These are phyloP conservation scores for Rhizopus microsporus DNA, from an alignment of 371 early-diverging fungal species.

Conservation along the genomic window DNA sequence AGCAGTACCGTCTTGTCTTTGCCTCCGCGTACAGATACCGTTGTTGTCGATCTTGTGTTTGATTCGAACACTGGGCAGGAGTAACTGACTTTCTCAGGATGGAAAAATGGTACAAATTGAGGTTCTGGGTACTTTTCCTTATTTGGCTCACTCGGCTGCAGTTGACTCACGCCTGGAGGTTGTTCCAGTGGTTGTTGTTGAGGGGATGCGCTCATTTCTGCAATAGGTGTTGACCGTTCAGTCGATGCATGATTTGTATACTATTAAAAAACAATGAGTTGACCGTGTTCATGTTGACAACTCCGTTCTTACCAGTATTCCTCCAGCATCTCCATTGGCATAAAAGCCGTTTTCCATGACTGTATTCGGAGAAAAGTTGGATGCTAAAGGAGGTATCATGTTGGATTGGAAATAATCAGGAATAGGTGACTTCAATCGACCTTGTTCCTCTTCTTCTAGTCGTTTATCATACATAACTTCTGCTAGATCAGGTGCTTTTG, in stretches of 20 bases:
- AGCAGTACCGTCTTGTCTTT: constrained; percentile 35
- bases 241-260: constrained; percentile 24
- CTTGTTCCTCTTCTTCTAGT: constrained; percentile 2
- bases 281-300: constrained; percentile 7
- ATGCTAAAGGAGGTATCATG: constrained; percentile 7
- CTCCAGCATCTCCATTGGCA: neutral
- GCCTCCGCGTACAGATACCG: constrained; percentile 11
- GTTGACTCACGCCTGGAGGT: constrained; percentile 14
- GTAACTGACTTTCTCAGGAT: constrained; percentile 21
- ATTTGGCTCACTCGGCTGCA: constrained; percentile 21
- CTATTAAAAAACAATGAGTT: constrained; percentile 4
- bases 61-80: constrained; percentile 19
- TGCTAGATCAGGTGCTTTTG: constrained; percentile 1
- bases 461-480: neutral
- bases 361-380: neutral
- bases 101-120: constrained; percentile 21
- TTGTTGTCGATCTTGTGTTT: constrained; percentile 8
- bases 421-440: constrained; percentile 1
- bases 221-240: constrained; percentile 23
- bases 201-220: constrained; percentile 13
- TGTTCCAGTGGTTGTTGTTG: constrained; percentile 22
- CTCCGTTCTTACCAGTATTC: constrained; percentile 14
- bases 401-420: constrained; percentile 8
- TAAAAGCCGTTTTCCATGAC: neutral
- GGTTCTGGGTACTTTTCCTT: constrained; percentile 25